A percentile compares a stretch with the other conserved stretches of the same genome.
These are phyloP conservation scores for Ophiorrhiza pumila DNA, from an alignment of 257 asterid genomes.

Conservation along the genomic window DNA sequence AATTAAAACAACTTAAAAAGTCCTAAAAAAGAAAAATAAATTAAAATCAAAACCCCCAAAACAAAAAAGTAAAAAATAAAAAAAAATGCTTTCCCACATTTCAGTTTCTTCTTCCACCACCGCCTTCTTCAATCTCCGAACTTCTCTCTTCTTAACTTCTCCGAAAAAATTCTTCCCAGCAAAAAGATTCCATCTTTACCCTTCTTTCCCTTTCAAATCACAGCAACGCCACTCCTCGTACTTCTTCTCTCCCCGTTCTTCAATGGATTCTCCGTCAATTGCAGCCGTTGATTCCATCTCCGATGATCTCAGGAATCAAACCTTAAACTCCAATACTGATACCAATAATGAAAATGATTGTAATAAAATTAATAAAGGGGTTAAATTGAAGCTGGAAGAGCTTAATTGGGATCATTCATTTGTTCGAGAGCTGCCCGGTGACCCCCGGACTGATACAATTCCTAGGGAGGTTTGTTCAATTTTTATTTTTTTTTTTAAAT, in stretches of 20 bases:
- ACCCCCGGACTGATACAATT: conserved; percentile 63
- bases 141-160: conserved; percentile 20
- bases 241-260: conserved; percentile 20
- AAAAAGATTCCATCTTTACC: conserved; percentile 31
- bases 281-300: conserved; percentile 61
- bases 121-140: conserved; percentile 19
- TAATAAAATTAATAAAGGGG: conserved; percentile 21
- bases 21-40: neutral
- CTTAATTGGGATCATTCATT: conserved; percentile 87
- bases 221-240: conserved; percentile 35
- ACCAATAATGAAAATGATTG: conserved; percentile 10
- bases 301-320: conserved; percentile 58
- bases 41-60: neutral
- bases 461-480: conserved; percentile 64
- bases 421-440: conserved; percentile 84
- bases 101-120: conserved; percentile 20
- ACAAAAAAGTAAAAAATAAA: neutral
- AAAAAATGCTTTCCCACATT: conserved; percentile 25
- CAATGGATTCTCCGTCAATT: conserved; percentile 52
- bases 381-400: conserved; percentile 62
- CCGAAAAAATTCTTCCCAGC: conserved; percentile 5
- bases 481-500: neutral
- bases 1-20: neutral
- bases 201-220: conserved; percentile 24
- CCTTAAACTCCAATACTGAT: conserved; percentile 25